Conservation (phyloP, 106 monocot genomes). For the Dendrobium officinale region DNA sequence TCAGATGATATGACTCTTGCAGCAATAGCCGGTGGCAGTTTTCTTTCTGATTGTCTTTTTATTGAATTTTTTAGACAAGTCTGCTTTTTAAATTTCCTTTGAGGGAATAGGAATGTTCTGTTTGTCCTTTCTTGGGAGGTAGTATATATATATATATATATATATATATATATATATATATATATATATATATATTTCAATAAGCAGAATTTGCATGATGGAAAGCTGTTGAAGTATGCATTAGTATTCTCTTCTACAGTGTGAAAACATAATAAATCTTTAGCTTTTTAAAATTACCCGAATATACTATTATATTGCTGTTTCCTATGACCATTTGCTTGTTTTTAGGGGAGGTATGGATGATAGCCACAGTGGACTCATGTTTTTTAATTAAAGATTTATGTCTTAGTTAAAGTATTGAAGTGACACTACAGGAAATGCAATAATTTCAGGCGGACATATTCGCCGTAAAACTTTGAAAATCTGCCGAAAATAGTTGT, state of each 20-base stretch:
- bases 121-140: not conserved
- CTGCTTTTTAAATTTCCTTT: not conserved
- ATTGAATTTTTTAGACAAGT: not conserved
- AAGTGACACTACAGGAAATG: not conserved
- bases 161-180: too few relatives aligned
- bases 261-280: not conserved
- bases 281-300: not conserved
- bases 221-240: not conserved
- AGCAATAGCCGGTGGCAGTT: slow-evolving; percentile 77
- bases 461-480: too few relatives aligned
- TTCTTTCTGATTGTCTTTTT: not conserved
- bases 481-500: too few relatives aligned
- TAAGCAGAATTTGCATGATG: not conserved
- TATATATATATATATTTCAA: not conserved
- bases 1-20: slow-evolving; percentile 99
- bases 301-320: not conserved
- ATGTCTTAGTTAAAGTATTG: not conserved
- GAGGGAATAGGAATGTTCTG: not conserved
- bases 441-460: too few relatives aligned
- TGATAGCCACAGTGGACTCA: too few relatives aligned
- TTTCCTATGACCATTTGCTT: too few relatives aligned
- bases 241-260: not conserved
- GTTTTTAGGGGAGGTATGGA: too few relatives aligned
- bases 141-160: not conserved
- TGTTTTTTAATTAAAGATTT: not conserved